Conservation (phyloP, 441 rosid species). For the Pelargonium myrrhifolium region DNA sequence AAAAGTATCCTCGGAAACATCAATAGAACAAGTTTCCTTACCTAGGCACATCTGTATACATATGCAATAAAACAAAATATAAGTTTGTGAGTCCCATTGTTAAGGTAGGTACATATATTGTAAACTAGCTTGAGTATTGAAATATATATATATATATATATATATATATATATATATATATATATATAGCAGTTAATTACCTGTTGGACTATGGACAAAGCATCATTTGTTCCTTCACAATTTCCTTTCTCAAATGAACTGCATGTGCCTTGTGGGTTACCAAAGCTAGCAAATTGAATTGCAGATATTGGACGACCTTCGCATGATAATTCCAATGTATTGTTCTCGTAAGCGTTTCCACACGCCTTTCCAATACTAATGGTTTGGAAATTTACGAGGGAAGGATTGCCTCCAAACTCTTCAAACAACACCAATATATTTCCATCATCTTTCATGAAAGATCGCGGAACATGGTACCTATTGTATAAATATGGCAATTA, state of each 20-base stretch:
- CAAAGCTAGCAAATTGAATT: slow-evolving; percentile 46
- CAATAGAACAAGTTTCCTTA: too few relatives aligned
- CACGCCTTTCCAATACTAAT: slow-evolving; percentile 27
- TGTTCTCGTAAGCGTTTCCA: slow-evolving; percentile 31
- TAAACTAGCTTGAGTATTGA: too few relatives aligned
- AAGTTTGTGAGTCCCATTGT: too few relatives aligned
- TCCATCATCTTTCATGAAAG: slow-evolving; percentile 35
- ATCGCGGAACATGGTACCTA: slow-evolving; percentile 76
- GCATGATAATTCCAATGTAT: slow-evolving; percentile 44
- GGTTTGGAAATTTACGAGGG: slow-evolving; percentile 35
- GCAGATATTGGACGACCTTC: slow-evolving; percentile 36
- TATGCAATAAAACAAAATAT: too few relatives aligned
- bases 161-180: too few relatives aligned
- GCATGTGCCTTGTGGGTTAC: slow-evolving; percentile 38
- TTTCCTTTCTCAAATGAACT: slow-evolving; percentile 36
- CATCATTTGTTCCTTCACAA: slow-evolving; percentile 26
- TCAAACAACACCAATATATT: slow-evolving; percentile 61
- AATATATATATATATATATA: too few relatives aligned
- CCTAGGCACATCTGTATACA: too few relatives aligned
- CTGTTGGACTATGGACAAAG: slow-evolving; percentile 14
- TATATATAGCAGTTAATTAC: too few relatives aligned
- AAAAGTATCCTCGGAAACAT: too few relatives aligned
- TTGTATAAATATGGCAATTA: too few relatives aligned
- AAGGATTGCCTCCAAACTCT: slow-evolving; percentile 68
- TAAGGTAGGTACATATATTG: too few relatives aligned